These are phyloP conservation scores for Silene uniflora DNA, from an alignment of 148 eudicot species.

Conservation along the genomic window DNA sequence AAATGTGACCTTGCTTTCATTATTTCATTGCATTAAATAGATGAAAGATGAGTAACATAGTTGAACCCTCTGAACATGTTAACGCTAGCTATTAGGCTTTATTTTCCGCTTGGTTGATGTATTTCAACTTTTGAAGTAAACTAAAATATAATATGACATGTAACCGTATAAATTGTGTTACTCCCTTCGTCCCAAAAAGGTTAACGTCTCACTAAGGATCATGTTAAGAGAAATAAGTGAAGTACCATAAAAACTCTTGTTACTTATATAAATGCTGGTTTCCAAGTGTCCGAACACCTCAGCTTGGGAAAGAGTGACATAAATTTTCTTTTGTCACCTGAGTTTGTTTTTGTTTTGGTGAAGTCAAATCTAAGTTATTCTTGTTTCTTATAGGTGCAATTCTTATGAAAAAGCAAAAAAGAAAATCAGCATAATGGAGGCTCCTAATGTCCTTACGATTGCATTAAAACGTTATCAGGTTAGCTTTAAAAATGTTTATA, in stretches of 20 bases:
- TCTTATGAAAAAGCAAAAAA: conserved; percentile 84
- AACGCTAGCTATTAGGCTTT: too few relatives aligned
- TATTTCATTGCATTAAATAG: neutral
- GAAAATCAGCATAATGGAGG: conserved; percentile 68
- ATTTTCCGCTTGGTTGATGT: neutral
- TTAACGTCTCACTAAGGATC: too few relatives aligned
- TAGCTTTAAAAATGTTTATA: conserved; percentile 12
- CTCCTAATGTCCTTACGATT: conserved; percentile 85
- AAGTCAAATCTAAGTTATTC: neutral
- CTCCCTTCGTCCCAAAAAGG: neutral
- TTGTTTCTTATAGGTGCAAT: conserved; percentile 51
- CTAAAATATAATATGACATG: neutral
- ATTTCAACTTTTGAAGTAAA: neutral
- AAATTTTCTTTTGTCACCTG: neutral
- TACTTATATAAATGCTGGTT: neutral
- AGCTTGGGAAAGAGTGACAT: neutral
- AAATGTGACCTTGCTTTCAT: neutral
- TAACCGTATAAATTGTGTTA: neutral
- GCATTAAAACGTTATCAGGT: conserved; percentile 88
- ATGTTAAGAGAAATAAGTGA: too few relatives aligned
- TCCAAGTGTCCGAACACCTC: too few relatives aligned
- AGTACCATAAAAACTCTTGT: too few relatives aligned
- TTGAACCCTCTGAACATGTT: neutral
- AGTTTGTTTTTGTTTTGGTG: neutral
- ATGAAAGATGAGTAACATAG: neutral